Percentiles rank a stretch among this genome's conserved stretches.
Conservation (phyloP, 345 rosid genomes). For the Bretschneidera sinensis region DNA sequence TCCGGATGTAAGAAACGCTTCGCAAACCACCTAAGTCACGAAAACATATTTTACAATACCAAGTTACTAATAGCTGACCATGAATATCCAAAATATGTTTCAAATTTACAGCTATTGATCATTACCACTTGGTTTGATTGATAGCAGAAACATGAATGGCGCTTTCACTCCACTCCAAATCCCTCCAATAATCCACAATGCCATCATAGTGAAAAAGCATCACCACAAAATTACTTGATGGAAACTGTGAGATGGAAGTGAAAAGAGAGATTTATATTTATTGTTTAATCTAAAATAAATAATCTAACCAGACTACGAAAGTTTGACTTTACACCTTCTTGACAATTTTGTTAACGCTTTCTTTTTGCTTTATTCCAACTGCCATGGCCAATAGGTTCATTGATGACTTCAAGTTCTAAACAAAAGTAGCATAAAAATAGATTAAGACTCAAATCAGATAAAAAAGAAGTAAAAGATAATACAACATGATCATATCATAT, state of each 20-base stretch:
- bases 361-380: constrained; percentile 63
- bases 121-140: constrained; percentile 82
- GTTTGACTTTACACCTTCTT: constrained; percentile 42
- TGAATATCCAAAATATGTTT: too few species aligned
- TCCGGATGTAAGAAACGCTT: constrained; percentile 69
- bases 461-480: not conserved
- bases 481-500: too few species aligned
- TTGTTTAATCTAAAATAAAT: not conserved
- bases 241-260: constrained; percentile 40
- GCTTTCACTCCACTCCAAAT: constrained; percentile 55
- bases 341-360: constrained; percentile 60
- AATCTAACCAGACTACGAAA: not conserved
- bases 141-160: constrained; percentile 65
- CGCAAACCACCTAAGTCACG: constrained; percentile 78
- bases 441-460: not conserved
- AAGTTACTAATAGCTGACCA: too few species aligned
- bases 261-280: constrained; percentile 7
- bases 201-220: constrained; percentile 89
- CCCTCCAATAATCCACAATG: constrained; percentile 60
- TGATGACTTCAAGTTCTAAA: constrained; percentile 38
- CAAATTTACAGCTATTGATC: not conserved
- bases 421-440: constrained; percentile 4
- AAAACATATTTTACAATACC: not conserved
- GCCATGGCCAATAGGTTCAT: constrained; percentile 67
- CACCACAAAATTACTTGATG: constrained; percentile 44